Percentiles rank a stretch among this genome's conserved stretches.
Evolutionary conservation across 1,284 basidiomycete species (phyloP).

Genomic region (Polyporus tsugae): DNA sequence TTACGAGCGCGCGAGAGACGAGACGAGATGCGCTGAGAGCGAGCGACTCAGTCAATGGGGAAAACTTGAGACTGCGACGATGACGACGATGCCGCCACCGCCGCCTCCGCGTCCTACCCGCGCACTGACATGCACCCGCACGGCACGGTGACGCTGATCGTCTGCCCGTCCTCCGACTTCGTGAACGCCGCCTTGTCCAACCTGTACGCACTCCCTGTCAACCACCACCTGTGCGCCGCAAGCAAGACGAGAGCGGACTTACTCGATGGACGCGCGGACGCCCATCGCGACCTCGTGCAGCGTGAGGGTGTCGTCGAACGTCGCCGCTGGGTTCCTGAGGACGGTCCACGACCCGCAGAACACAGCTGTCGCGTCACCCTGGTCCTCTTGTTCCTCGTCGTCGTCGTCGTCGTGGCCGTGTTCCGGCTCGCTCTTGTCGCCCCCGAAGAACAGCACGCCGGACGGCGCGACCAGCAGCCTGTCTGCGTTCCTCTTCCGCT

Average conservation of each 20-base stretch:
- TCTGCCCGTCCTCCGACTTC: slow-evolving; percentile 9
- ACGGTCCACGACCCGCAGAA: slow-evolving; percentile 29
- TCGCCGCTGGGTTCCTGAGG: slow-evolving; percentile 14
- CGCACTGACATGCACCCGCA: slow-evolving; percentile 27
- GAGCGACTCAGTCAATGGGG: too few relatives aligned
- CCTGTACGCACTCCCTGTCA: slow-evolving; percentile 3
- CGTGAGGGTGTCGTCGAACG: slow-evolving; percentile 25
- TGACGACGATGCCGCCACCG: not conserved
- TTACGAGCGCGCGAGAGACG: too few relatives aligned
- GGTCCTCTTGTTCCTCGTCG: not conserved
- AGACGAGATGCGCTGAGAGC: too few relatives aligned
- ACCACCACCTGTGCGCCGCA: too few relatives aligned
- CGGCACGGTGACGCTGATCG: slow-evolving; percentile 25
- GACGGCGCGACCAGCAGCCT: slow-evolving; percentile 22
- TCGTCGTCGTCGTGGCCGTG: not conserved
- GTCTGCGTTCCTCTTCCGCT: slow-evolving; percentile 1
- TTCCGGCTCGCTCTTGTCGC: not conserved
- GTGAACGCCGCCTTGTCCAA: slow-evolving; percentile 16
- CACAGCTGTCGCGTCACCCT: slow-evolving; percentile 4
- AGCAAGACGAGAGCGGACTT: not conserved
- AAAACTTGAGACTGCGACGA: too few relatives aligned
- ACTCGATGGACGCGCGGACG: slow-evolving; percentile 19
- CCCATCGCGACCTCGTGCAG: slow-evolving; percentile 30
- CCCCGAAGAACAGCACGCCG: slow-evolving; percentile 24
- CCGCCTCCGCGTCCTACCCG: too few relatives aligned